phyloP scores from a whole-genome alignment of 495 filamentous ascomycete genomes.

The Cercophora scortea region DNA sequence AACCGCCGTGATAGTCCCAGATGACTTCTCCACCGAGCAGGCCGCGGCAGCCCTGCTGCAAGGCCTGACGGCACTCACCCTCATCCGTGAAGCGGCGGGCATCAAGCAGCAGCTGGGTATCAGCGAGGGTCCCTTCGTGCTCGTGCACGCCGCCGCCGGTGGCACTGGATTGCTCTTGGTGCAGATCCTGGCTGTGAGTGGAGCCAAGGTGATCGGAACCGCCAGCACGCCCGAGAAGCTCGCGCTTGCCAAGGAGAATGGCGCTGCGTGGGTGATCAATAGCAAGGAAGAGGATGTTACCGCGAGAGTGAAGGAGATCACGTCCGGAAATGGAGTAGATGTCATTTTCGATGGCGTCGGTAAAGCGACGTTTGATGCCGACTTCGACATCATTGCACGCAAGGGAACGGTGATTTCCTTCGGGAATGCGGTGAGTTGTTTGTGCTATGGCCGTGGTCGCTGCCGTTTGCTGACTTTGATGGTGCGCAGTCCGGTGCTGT shows the following conservation, averaged over 20 bases:
- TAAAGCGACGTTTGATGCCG: constrained; percentile 76
- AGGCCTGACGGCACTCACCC: constrained; percentile 76
- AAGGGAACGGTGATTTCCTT: constrained; percentile 84
- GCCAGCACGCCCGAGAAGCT: constrained; percentile 69
- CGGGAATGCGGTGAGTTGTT: constrained; percentile 64
- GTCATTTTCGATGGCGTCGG: constrained; percentile 90
- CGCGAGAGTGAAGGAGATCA: constrained; percentile 59
- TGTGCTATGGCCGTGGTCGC: neutral
- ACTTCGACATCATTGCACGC: constrained; percentile 65
- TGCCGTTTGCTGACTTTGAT: neutral
- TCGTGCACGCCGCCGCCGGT: constrained; percentile 87
- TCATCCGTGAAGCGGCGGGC: constrained; percentile 68
- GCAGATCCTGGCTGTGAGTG: constrained; percentile 65
- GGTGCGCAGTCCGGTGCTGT: constrained; percentile 56
- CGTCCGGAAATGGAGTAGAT: constrained; percentile 59
- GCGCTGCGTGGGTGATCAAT: constrained; percentile 67
- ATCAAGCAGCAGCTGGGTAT: constrained; percentile 43
- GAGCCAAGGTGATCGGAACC: constrained; percentile 78
- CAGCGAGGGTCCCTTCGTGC: constrained; percentile 62
- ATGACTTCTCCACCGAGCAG: constrained; percentile 48
- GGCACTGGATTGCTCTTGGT: constrained; percentile 75
- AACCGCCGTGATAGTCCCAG: constrained; percentile 58
- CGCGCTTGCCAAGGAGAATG: constrained; percentile 55
- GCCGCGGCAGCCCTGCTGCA: constrained; percentile 69
- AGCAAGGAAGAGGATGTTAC: constrained; percentile 62